Evolutionary conservation across 108 stramenopile genomes (phyloP), one percentile per base, ranked within the genome.

Genomic region (Nitzschia sp.): DNA sequence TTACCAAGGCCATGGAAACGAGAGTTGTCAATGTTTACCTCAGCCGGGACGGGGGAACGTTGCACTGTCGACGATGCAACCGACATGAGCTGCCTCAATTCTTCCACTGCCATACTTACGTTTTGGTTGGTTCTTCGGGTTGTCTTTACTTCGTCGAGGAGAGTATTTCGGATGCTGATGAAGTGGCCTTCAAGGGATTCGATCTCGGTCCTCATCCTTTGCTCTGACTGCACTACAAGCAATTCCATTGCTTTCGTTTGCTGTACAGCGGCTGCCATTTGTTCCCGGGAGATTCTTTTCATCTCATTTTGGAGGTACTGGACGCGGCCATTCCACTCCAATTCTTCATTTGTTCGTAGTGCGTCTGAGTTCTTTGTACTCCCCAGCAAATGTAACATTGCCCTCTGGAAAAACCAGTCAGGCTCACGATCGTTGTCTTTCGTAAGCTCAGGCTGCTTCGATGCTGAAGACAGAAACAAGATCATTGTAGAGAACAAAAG

Each of bases 271-370:
- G 54, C 59, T 24, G 40, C 34, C n/a, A 9, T 60, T 40, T 81
- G 72, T 41, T 72, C 63, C 8, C 72, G 48, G 19, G 81, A 58
- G 19, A 75, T 72, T 0, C 78, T 68, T 24, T 50, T 65, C 78
- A 82, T 78, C 57, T 82, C 77, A 39, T 58, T 51, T 48, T 79
- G 68, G 24, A 82, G 52, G 51, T 78, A 69, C 39, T 65, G 14
- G 11, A 77, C 75, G 8, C 71, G 53, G 51, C 81, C 81, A 25
- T 70, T 73, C 81, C 81, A 82, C 9, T 59, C 72, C 48, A 62
- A 57, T 15, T 53, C 48, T 52, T 59, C 72, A 21, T 51, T 41
- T 42, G 17, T 39, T 22, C 53, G 8, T 20, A 39, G 10, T 8
- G 21, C 41, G 12, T 63, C 11, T 29, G 38, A 19, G 40, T 41